Evolutionary conservation across 2,329 filamentous ascomycete genomes (phyloP).

Genomic region (Xylaria sp.): DNA sequence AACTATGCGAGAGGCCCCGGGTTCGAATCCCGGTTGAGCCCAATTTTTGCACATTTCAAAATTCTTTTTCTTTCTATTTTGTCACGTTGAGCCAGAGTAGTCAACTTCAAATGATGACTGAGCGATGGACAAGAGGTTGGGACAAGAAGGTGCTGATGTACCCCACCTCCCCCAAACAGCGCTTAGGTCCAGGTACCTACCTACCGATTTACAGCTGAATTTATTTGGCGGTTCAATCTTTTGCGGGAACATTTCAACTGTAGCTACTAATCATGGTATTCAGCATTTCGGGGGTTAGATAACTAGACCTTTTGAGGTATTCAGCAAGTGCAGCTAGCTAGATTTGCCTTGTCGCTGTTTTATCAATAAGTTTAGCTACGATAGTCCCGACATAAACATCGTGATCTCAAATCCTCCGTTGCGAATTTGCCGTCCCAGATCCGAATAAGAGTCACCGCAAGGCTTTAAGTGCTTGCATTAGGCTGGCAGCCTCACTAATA

Average conservation of each 20-base stretch:
- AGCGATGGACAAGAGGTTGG: too few relatives aligned
- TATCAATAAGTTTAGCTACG: too few relatives aligned
- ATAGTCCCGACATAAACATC: neutral
- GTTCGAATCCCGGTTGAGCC: conserved; percentile 37
- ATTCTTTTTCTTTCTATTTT: too few relatives aligned
- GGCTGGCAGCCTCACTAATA: neutral
- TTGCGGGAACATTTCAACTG: too few relatives aligned
- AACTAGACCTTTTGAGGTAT: too few relatives aligned
- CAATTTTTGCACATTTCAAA: neutral
- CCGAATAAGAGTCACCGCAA: neutral
- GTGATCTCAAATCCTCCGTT: neutral
- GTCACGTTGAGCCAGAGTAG: neutral
- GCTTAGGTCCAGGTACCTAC: too few relatives aligned
- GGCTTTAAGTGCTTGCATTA: conserved; percentile 39
- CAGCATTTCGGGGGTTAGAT: too few relatives aligned
- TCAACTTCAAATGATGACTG: too few relatives aligned
- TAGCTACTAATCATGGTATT: too few relatives aligned
- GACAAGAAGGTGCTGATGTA: neutral
- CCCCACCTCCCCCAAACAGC: neutral
- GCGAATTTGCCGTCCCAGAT: conserved; percentile 37
- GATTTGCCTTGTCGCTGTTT: too few relatives aligned
- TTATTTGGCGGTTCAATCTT: neutral
- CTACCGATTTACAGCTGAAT: neutral
- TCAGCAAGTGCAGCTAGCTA: too few relatives aligned
- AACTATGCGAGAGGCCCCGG: conserved; percentile 36